A percentile compares a stretch with the other conserved stretches of the same genome.
Evolutionary conservation across 2,329 filamentous ascomycete genomes (phyloP).

Genomic region (Hypoxylon sp.): DNA sequence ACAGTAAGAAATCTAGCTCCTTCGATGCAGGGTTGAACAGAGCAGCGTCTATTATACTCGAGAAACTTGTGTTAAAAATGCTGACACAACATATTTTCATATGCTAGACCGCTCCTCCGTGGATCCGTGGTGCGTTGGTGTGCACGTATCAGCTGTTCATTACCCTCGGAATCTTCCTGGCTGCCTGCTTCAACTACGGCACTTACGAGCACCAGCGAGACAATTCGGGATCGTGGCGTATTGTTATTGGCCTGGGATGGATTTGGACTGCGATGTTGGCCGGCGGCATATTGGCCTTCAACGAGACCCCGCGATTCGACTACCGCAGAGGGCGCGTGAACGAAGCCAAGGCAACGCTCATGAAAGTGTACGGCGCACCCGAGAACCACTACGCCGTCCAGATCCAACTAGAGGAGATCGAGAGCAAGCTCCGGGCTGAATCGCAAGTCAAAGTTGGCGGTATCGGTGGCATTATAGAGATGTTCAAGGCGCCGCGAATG

Average conservation of each 20-base stretch:
- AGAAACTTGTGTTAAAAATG: too few species aligned
- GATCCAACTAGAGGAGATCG: constrained; percentile 58
- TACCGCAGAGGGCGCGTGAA: constrained; percentile 62
- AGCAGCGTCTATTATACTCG: too few species aligned
- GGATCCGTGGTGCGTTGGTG: constrained; percentile 74
- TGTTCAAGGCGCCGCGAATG: constrained; percentile 74
- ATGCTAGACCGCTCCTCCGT: constrained; percentile 73
- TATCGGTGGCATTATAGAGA: constrained; percentile 58
- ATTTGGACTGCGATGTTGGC: constrained; percentile 63
- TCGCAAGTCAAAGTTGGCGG: constrained; percentile 33
- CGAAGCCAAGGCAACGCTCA: constrained; percentile 61
- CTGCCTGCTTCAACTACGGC: constrained; percentile 71
- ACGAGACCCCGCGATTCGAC: constrained; percentile 64
- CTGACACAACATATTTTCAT: too few species aligned
- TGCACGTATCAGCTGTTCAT: constrained; percentile 78
- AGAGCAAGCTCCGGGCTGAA: constrained; percentile 64
- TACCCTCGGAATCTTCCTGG: constrained; percentile 74
- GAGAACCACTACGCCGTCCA: constrained; percentile 41
- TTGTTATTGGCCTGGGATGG: constrained; percentile 67
- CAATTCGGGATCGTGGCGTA: constrained; percentile 68
- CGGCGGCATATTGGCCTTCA: constrained; percentile 62
- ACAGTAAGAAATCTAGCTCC: too few species aligned
- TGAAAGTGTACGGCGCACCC: constrained; percentile 58
- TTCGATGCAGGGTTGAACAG: too few species aligned
- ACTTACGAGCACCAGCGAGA: constrained; percentile 60